Evolutionary conservation across 2,329 filamentous ascomycete species (phyloP), one percentile per base, ranked within the genome.

Genomic region (Fusarium sp.): DNA sequence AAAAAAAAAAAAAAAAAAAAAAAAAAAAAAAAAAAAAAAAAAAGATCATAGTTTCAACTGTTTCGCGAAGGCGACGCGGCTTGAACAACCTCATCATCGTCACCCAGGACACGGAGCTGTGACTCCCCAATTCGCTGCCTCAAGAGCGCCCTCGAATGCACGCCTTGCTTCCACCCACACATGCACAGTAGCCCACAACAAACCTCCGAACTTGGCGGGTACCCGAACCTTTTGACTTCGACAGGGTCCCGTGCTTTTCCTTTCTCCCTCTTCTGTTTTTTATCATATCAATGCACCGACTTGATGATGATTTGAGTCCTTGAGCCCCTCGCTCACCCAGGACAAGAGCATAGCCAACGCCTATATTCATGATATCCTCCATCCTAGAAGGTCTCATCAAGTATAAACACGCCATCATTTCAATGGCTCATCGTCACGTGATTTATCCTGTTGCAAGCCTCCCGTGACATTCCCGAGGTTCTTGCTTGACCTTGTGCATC

Each of bases 391-490:
- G 31, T 31, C 29, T 9, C 21, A 39, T 41, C 5, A n/a, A 67
- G 19, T 29, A 25, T 33, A 55, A 46, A 25, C 56, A 46, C 45
- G 21, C 37, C 35, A 16, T 39, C 27, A 48, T 67, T 55, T 33
- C 29, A 18, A 49, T 31, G 16, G 21, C 12, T 15, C 31, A 6
- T 38, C 1, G 16, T 73, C 70, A 73, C 70, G 70, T 73, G 70
- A 73, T 45, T 6, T 23, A 11, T 15, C 48, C 35, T 61, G 29
- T 64, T 46, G 55, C 57, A 68, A 73, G 56, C 46, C 66, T 72
- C 56, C 74, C 64, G 61, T 73, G 54, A 59, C 72, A 76, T 76
- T 76, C 70, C 70, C 74, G 74, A 75, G 73, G 74, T 72, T 73
- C 65, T 76, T 74, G 70, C 65, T 76, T 74, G 70, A 74, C 68